phyloP scores from a whole-genome alignment of 257 asterid species.

The Galeopsis tetrahit region DNA sequence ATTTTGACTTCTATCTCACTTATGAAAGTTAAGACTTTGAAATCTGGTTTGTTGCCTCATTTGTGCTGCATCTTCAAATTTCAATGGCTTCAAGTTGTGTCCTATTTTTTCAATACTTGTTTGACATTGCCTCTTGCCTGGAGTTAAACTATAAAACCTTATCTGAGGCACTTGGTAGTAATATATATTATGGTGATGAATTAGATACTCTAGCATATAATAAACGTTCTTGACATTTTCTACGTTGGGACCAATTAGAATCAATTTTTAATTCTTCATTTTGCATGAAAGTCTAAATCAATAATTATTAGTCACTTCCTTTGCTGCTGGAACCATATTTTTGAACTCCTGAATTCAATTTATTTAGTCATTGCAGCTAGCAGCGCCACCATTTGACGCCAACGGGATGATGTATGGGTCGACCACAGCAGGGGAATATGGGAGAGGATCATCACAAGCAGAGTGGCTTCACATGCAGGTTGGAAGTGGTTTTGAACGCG shows the following conservation, averaged over 20 bases:
- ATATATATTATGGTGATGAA: constrained; percentile 2
- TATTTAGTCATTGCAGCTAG: constrained; percentile 45
- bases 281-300: constrained; percentile 1
- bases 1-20: not conserved
- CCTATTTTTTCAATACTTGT: not conserved
- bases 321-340: not conserved
- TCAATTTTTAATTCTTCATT: not conserved
- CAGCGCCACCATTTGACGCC: constrained; percentile 54
- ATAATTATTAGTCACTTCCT: not conserved
- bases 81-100: not conserved
- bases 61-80: not conserved
- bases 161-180: not conserved
- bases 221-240: constrained; percentile 7
- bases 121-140: not conserved
- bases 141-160: not conserved
- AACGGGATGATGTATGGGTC: constrained; percentile 66
- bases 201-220: constrained; percentile 9
- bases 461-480: constrained; percentile 95
- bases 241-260: constrained; percentile 11
- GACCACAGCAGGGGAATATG: constrained; percentile 64
- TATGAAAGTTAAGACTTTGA: not conserved
- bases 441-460: constrained; percentile 57
- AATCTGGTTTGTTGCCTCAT: not conserved
- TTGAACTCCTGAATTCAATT: constrained; percentile 1
- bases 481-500: constrained; percentile 62